These are phyloP conservation scores for Cladophialophora carrionii DNA, from an alignment of 2,329 filamentous ascomycete species.

Conservation along the genomic window DNA sequence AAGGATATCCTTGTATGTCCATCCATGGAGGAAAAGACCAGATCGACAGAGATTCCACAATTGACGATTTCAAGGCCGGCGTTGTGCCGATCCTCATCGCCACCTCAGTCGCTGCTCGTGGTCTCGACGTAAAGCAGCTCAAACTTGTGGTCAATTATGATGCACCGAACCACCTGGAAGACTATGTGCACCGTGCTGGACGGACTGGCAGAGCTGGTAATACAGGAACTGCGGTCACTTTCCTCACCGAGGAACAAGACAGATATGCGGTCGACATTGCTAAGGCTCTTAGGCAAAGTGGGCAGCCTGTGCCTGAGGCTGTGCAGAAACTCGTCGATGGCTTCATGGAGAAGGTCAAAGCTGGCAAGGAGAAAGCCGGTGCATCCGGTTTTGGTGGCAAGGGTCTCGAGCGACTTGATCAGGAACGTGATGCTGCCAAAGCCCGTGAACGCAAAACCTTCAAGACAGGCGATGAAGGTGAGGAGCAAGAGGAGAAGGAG, in stretches of 20 bases:
- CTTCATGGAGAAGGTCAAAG: constrained; percentile 88
- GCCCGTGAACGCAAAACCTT: constrained; percentile 85
- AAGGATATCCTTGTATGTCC: constrained; percentile 88
- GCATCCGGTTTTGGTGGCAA: constrained; percentile 92
- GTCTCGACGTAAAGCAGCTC: constrained; percentile 92
- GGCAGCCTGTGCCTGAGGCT: constrained; percentile 75
- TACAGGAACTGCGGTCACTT: constrained; percentile 92
- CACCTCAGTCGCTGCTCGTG: constrained; percentile 92
- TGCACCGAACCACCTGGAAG: constrained; percentile 58
- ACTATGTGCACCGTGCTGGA: constrained; percentile 96
- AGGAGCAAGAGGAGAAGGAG: constrained; percentile 69
- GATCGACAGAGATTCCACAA: constrained; percentile 87
- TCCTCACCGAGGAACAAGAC: constrained; percentile 88
- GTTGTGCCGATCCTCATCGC: constrained; percentile 88
- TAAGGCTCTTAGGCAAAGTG: constrained; percentile 90
- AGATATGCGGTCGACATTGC: constrained; percentile 85
- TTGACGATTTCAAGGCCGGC: constrained; percentile 90
- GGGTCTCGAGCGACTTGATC: constrained; percentile 86
- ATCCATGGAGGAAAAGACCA: constrained; percentile 95
- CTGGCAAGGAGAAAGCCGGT: constrained; percentile 82
- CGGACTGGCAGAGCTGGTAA: constrained; percentile 85
- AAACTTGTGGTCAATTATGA: constrained; percentile 74
- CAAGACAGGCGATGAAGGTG: constrained; percentile 84
- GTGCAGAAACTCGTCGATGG: constrained; percentile 64
- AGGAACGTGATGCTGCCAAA: constrained; percentile 84